These are phyloP conservation scores for Golubevia pallescens DNA, from an alignment of 1,284 basidiomycete genomes.

Conservation along the genomic window DNA sequence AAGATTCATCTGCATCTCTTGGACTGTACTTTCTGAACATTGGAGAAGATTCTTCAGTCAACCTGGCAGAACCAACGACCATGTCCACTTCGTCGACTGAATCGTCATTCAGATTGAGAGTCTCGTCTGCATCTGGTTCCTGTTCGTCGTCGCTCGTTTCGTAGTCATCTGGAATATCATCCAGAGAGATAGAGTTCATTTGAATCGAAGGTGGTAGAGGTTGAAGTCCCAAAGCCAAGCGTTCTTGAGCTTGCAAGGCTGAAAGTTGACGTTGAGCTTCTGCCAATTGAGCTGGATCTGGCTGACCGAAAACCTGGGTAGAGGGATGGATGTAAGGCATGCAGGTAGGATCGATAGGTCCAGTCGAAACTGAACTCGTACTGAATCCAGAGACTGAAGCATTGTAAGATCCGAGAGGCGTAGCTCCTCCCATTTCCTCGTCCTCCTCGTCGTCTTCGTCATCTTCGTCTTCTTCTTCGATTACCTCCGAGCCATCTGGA, in stretches of 20 bases:
- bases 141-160: conserved; percentile 20
- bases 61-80: conserved; percentile 37
- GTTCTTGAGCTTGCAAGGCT: not conserved
- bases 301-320: not conserved
- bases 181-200: conserved; percentile 34
- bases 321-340: conserved; percentile 19
- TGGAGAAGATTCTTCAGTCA: conserved; percentile 17
- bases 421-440: not conserved
- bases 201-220: not conserved
- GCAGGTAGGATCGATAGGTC: conserved; percentile 18
- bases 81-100: conserved; percentile 50
- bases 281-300: not conserved
- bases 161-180: conserved; percentile 41
- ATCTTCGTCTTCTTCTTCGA: conserved; percentile 12
- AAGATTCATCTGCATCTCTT: conserved; percentile 3
- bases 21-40: not conserved
- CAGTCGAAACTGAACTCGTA: not conserved
- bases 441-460: conserved; percentile 9
- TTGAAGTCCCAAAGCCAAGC: not conserved
- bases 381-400: not conserved
- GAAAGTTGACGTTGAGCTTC: not conserved
- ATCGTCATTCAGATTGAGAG: conserved; percentile 43
- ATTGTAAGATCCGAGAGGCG: not conserved
- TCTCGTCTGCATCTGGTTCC: conserved; percentile 18
- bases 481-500: conserved; percentile 7